Evolutionary conservation across 768 basidiomycete species (phyloP), one percentile per base, ranked within the genome.

Genomic region (Naganishia kalamii): DNA sequence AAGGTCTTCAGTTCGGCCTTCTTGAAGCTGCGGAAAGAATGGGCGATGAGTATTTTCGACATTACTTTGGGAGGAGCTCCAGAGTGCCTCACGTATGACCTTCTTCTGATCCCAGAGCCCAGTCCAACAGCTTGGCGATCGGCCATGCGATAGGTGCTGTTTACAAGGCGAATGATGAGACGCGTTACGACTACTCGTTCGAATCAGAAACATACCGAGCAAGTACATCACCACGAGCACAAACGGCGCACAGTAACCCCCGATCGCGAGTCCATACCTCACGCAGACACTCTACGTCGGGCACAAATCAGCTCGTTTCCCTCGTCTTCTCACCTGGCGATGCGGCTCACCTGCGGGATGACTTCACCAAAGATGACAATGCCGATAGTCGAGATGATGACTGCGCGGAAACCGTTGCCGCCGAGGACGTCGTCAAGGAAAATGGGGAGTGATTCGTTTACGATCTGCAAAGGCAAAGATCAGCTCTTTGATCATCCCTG

Each of bases 261-360:
- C 91, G 64, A 93, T 86, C 2, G 84, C 78, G 17, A 92, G 84
- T 52, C 91, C 91, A 75, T 90, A 87, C 40, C 89, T 78, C 11
- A 84, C 82, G 74, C 89, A 85, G 63, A 89, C n/a, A 67, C 30
- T 66, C 60, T 68, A 63, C 25, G 17, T 7, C 37, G 44, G n/a
- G 27, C 11, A 43, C 35, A 19, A 47, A 48, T 30, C 19, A 5
- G 40, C 21, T 54, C 8, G 23, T 60, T 1, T 3, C n/a, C 63
- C 17, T 44, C 25, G 15, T 3, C 3, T 1, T n/a, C 21, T 40
- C 17, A 40, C 37, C 12, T 11, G 43, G 43, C 13, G 43, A 61
- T 19, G 29, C 37, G 17, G 47, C 72, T 71, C 47, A 73, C 78
- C 66, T 96, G 83, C 21, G 83, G 83, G 48, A 85, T 87, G 70